Percentiles rank a stretch among this genome's conserved stretches.
phyloP scores from a whole-genome alignment of 2,329 filamentous ascomycete species.

The Eutypa lata region DNA sequence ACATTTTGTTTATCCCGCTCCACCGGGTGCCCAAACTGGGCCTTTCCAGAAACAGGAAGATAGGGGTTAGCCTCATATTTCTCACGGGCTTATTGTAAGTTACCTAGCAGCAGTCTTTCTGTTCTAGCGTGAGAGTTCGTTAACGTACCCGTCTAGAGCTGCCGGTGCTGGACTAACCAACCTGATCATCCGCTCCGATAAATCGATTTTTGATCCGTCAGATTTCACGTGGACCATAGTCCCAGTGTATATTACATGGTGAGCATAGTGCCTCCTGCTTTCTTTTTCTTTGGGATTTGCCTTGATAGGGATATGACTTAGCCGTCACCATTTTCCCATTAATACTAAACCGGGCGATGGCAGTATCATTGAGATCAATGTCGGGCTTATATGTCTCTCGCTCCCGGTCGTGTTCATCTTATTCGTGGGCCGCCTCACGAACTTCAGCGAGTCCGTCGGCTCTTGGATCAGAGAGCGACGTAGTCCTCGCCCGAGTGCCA shows the following conservation, averaged over 20 bases:
- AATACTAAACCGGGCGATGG: no score
- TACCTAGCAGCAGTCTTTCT: background rate
- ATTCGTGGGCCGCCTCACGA: constrained; percentile 10
- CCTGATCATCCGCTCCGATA: constrained; percentile 10
- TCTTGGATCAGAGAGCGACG: constrained; percentile 13
- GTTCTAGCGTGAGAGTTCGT: no score
- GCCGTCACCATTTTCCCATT: no score
- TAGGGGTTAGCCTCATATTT: constrained; percentile 14
- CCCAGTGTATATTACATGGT: constrained; percentile 11
- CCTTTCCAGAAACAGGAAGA: constrained; percentile 11
- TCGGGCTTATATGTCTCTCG: constrained; percentile 11
- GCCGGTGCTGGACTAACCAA: constrained; percentile 8
- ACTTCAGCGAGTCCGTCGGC: constrained; percentile 6
- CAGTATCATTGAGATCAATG: constrained; percentile 11
- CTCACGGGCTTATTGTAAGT: constrained; percentile 11
- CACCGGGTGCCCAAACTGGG: constrained; percentile 11
- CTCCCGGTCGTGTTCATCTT: constrained; percentile 9
- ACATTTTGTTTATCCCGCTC: constrained; percentile 13
- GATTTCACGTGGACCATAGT: constrained; percentile 13
- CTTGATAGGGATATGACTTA: no score
- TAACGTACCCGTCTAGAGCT: no score
- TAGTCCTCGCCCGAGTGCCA: constrained; percentile 4
- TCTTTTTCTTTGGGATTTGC: no score
- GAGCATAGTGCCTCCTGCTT: background rate
- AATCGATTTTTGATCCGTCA: constrained; percentile 9